phyloP scores from a whole-genome alignment of 1,139 yeast species.

The Candida tropicalis region DNA sequence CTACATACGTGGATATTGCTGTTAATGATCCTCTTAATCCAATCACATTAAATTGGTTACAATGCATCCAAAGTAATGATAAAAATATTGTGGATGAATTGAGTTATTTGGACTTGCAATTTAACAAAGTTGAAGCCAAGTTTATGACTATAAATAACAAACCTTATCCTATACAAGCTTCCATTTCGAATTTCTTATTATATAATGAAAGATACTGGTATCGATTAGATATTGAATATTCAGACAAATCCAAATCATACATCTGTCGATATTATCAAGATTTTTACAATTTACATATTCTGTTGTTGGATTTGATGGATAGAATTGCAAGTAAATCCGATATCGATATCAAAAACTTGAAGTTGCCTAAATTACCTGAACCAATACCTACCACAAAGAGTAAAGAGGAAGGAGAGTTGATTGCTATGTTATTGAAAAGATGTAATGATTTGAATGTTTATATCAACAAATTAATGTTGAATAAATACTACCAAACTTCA shows the following conservation, averaged over 20 bases:
- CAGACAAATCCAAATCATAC: conserved; percentile 32
- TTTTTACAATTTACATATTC: conserved; percentile 42
- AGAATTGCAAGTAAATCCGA: neutral
- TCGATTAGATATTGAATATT: conserved; percentile 39
- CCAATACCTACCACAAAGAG: conserved; percentile 33
- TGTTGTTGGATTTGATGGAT: conserved; percentile 19
- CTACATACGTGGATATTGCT: conserved; percentile 49
- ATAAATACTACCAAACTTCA: conserved; percentile 30
- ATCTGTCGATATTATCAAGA: conserved; percentile 46
- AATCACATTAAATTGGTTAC: conserved; percentile 39
- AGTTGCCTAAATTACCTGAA: conserved; percentile 46
- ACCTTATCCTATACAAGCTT: conserved; percentile 34
- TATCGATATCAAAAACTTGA: conserved; percentile 15
- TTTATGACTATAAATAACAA: conserved; percentile 35
- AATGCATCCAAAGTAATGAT: conserved; percentile 5
- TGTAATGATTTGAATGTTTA: conserved; percentile 44
- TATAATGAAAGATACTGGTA: conserved; percentile 45
- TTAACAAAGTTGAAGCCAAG: conserved; percentile 14
- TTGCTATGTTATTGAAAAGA: conserved; percentile 25
- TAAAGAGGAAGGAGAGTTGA: conserved; percentile 12
- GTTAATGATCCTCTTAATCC: conserved; percentile 43
- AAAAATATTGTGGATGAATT: conserved; percentile 13
- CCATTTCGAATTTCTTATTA: conserved; percentile 38
- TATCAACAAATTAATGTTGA: conserved; percentile 32
- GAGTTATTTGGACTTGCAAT: conserved; percentile 19